A percentile compares a stretch with the other conserved stretches of the same genome.
These are phyloP conservation scores for Botryosphaeria dothidea DNA, from an alignment of 2,329 filamentous ascomycete genomes.

Conservation along the genomic window DNA sequence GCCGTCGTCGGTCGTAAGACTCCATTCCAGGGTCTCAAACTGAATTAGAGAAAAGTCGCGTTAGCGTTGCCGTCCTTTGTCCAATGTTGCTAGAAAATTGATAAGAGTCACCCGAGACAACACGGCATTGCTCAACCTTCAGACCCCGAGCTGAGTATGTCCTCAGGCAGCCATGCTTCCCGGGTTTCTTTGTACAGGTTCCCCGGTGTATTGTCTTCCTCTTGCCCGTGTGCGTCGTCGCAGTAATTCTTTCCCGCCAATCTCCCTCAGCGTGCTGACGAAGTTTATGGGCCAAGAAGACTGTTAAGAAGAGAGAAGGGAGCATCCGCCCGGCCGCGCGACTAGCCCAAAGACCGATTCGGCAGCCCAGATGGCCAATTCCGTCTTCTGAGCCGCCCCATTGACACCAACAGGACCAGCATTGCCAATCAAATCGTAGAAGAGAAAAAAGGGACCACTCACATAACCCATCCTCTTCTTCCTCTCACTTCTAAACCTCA, in stretches of 20 bases:
- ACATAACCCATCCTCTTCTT: slow-evolving; percentile 63
- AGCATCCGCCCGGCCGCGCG: neutral
- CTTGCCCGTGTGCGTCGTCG: neutral
- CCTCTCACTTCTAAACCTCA: slow-evolving; percentile 78
- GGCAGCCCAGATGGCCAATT: neutral
- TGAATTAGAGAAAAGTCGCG: slow-evolving; percentile 30
- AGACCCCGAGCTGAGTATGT: neutral
- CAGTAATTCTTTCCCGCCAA: neutral
- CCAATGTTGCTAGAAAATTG: neutral
- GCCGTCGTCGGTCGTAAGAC: slow-evolving; percentile 67
- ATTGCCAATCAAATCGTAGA: neutral
- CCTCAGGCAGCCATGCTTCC: neutral
- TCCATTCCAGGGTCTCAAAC: slow-evolving; percentile 93
- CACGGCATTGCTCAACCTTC: neutral
- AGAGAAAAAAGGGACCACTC: slow-evolving; percentile 31
- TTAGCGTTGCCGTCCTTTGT: neutral
- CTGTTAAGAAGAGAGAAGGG: neutral
- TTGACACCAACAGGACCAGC: neutral
- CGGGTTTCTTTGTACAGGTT: neutral
- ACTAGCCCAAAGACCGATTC: neutral
- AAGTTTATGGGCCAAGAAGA: neutral
- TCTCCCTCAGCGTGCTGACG: neutral
- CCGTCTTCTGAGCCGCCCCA: neutral
- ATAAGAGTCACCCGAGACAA: neutral
- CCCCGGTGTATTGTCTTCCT: neutral